These are phyloP conservation scores for Lizanozyma gosingica DNA, from an alignment of 1,139 yeast genomes.

Conservation along the genomic window DNA sequence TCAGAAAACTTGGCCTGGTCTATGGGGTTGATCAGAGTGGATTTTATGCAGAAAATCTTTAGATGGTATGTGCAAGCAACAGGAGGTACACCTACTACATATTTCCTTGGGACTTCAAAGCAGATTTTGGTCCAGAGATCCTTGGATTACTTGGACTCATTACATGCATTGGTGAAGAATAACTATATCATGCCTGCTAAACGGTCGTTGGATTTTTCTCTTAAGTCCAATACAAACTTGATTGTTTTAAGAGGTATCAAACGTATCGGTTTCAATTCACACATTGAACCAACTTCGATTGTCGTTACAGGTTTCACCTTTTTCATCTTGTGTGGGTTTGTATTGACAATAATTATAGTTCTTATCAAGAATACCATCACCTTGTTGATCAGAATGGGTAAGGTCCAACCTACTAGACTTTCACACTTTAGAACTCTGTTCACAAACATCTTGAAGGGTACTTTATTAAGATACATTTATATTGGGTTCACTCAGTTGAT, in stretches of 20 bases:
- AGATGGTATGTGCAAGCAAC: constrained; percentile 78
- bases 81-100: constrained; percentile 63
- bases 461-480: constrained; percentile 58
- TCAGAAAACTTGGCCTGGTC: constrained; percentile 79
- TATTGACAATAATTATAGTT: constrained; percentile 38
- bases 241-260: constrained; percentile 65
- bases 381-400: constrained; percentile 32
- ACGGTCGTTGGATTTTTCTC: neutral
- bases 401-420: constrained; percentile 40
- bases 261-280: constrained; percentile 58
- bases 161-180: constrained; percentile 14
- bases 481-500: constrained; percentile 71
- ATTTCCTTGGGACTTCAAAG: constrained; percentile 46
- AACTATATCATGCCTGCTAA: neutral
- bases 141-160: constrained; percentile 14
- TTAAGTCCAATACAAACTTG: constrained; percentile 22
- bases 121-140: constrained; percentile 67
- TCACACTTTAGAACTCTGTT: constrained; percentile 45
- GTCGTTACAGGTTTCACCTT: constrained; percentile 73
- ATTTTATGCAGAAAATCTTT: constrained; percentile 67
- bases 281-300: constrained; percentile 64
- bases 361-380: constrained; percentile 41
- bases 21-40: constrained; percentile 64
- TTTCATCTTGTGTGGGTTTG: constrained; percentile 58
- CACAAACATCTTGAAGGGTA: constrained; percentile 51